Evolutionary conservation across 2,329 filamentous ascomycete genomes (phyloP).

Genomic region (Endothia cerciana): DNA sequence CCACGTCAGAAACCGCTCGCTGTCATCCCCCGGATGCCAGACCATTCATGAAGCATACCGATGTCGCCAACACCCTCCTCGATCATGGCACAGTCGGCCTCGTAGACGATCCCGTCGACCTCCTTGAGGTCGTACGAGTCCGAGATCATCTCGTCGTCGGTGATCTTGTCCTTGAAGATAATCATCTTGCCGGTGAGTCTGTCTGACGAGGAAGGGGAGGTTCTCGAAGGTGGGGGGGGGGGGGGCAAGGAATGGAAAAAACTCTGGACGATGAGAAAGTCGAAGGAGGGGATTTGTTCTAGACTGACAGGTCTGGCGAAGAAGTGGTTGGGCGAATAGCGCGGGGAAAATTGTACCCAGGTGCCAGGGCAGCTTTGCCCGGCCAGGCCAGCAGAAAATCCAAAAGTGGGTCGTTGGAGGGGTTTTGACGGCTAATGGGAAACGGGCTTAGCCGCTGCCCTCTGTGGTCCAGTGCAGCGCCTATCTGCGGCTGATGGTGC

Average conservation of each 20-base stretch:
- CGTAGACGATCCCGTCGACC: constrained; percentile 77
- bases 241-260: constrained; percentile 27
- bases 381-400: constrained; percentile 25
- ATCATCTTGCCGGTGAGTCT: constrained; percentile 65
- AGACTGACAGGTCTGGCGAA: constrained; percentile 16
- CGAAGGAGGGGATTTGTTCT: constrained; percentile 18
- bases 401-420: constrained; percentile 19
- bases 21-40: neutral
- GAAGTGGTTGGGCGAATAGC: constrained; percentile 21
- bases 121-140: constrained; percentile 88
- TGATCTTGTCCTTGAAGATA: constrained; percentile 81
- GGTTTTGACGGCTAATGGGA: constrained; percentile 13
- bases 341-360: constrained; percentile 27
- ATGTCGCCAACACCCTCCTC: constrained; percentile 74
- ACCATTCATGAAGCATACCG: constrained; percentile 54
- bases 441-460: constrained; percentile 17
- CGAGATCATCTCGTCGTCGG: constrained; percentile 93
- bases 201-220: constrained; percentile 29
- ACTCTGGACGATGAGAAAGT: constrained; percentile 17
- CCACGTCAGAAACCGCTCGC: neutral
- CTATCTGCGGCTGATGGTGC: neutral
- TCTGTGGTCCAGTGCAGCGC: neutral
- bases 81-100: constrained; percentile 92
- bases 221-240: too few species aligned
- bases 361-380: neutral